Evolutionary conservation across 1,284 basidiomycete species (phyloP).

Genomic region (Pseudozyma tsukubaensis): DNA sequence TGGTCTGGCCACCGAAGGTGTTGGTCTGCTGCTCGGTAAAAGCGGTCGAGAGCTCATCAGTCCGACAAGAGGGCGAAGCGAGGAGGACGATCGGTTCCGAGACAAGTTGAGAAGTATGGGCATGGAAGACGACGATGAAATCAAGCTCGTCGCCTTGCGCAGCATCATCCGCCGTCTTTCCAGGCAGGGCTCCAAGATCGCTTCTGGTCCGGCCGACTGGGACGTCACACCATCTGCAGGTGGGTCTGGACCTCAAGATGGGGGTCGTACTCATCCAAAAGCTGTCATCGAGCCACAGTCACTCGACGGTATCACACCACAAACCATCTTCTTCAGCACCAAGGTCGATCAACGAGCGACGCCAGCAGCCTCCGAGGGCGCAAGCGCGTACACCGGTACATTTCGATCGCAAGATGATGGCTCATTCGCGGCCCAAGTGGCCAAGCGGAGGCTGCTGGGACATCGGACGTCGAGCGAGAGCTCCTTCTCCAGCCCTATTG

Average conservation of each 20-base stretch:
- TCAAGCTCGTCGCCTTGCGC: constrained; percentile 83
- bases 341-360: constrained; percentile 25
- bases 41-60: constrained; percentile 29
- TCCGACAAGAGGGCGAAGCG: constrained; percentile 34
- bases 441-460: constrained; percentile 50
- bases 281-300: constrained; percentile 75
- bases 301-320: constrained; percentile 84
- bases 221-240: constrained; percentile 8
- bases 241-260: constrained; percentile 1
- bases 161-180: constrained; percentile 78
- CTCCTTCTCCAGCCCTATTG: constrained; percentile 42
- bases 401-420: constrained; percentile 52
- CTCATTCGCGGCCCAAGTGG: constrained; percentile 53
- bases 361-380: constrained; percentile 21
- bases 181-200: constrained; percentile 48
- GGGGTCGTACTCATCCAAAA: constrained; percentile 18
- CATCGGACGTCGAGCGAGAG: constrained; percentile 51
- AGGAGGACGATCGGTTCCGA: constrained; percentile 80
- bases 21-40: constrained; percentile 51
- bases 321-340: constrained; percentile 87
- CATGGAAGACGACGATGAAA: constrained; percentile 81
- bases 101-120: constrained; percentile 82
- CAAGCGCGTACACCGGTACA: constrained; percentile 41
- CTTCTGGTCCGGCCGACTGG: constrained; percentile 20
- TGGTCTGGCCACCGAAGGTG: constrained; percentile 50